A percentile compares a stretch with the other conserved stretches of the same genome.
Evolutionary conservation across 352 stramenopile species (phyloP).

Genomic region (Phytophthora citricola): DNA sequence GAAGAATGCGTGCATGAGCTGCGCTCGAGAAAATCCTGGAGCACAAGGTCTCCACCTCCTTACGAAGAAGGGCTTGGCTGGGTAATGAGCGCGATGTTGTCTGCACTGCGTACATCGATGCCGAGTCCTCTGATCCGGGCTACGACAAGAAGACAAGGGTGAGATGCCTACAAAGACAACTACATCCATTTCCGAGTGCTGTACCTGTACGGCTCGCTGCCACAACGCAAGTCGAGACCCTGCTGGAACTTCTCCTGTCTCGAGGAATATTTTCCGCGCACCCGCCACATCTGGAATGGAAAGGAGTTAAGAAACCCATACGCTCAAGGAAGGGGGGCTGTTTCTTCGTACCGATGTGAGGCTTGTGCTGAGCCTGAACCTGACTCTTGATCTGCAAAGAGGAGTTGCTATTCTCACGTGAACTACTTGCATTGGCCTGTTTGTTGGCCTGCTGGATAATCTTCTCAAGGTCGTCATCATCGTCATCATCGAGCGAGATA

Average conservation of each 20-base stretch:
- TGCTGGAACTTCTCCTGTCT: constrained; percentile 46
- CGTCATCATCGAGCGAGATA: constrained; percentile 57
- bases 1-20: constrained; percentile 49
- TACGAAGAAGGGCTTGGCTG: constrained; percentile 61
- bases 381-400: constrained; percentile 78
- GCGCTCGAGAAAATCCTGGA: constrained; percentile 66
- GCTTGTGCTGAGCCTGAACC: constrained; percentile 32
- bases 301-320: neutral
- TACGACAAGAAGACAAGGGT: constrained; percentile 9
- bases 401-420: constrained; percentile 63
- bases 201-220: constrained; percentile 59
- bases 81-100: constrained; percentile 65
- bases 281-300: constrained; percentile 41
- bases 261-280: constrained; percentile 40
- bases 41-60: constrained; percentile 76
- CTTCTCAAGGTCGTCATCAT: constrained; percentile 64
- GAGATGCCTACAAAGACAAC: neutral
- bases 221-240: constrained; percentile 60
- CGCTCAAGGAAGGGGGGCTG: no score
- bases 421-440: constrained; percentile 40
- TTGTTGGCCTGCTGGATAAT: constrained; percentile 67
- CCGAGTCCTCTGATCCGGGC: constrained; percentile 41
- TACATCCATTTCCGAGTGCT: neutral
- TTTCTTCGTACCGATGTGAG: constrained; percentile 34
- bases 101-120: constrained; percentile 78